A percentile compares a stretch with the other conserved stretches of the same genome.
Evolutionary conservation across 257 asterid genomes (phyloP).

Genomic region (Solanum medicagineum): DNA sequence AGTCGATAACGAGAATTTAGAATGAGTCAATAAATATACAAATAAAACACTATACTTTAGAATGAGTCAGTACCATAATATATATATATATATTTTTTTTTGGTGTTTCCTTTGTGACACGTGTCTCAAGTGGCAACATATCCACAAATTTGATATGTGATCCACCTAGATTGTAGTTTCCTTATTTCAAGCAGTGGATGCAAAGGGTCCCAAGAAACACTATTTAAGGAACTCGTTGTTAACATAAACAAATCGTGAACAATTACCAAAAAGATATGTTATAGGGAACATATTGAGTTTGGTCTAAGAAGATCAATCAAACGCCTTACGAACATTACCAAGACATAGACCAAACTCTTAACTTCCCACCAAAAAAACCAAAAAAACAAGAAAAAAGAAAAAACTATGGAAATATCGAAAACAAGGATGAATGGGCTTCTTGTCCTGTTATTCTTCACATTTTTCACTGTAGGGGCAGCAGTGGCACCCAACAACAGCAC

Average conservation of each 20-base stretch:
- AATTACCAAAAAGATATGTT: not conserved
- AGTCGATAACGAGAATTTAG: not conserved
- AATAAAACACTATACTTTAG: not conserved
- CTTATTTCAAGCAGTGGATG: not conserved
- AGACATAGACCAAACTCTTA: not conserved
- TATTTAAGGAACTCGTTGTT: not conserved
- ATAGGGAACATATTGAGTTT: not conserved
- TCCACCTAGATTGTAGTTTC: not conserved
- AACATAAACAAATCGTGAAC: not conserved
- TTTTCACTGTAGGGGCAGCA: not conserved
- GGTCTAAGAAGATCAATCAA: not conserved
- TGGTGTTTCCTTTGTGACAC: not conserved
- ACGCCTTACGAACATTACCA: not conserved
- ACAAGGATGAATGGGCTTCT: not conserved
- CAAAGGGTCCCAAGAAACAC: not conserved
- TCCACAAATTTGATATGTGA: not conserved
- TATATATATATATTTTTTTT: too few species aligned
- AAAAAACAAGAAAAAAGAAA: not conserved
- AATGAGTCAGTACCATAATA: not conserved
- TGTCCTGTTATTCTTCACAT: not conserved
- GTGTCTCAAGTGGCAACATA: not conserved
- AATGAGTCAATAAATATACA: not conserved
- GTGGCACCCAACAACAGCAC: constrained; percentile 6
- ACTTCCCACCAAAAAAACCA: not conserved
- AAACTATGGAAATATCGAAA: not conserved